Evolutionary conservation across 2,329 filamentous ascomycete genomes (phyloP).

Genomic region (Cladorrhinum sp.): DNA sequence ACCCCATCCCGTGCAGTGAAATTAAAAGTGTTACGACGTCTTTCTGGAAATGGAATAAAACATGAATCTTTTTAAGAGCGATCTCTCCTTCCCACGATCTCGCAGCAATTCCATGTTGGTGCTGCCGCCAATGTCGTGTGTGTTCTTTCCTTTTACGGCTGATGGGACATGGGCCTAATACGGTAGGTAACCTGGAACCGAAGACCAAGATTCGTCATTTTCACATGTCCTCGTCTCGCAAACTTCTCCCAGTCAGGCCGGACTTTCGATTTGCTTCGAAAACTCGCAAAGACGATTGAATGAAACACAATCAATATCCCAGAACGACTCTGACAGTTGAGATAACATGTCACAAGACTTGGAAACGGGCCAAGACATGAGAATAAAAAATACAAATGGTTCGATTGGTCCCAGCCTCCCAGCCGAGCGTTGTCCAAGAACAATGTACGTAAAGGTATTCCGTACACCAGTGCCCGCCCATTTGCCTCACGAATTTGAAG

Average conservation of each 20-base stretch:
- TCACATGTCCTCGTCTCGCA: not conserved
- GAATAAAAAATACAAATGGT: not conserved
- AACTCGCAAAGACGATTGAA: not conserved
- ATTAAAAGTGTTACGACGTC: not conserved
- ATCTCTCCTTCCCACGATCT: not conserved
- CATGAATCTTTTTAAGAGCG: not conserved
- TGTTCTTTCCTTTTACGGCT: not conserved
- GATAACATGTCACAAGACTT: not conserved
- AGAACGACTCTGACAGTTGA: not conserved
- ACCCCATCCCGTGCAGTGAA: not conserved
- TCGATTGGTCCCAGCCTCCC: not conserved
- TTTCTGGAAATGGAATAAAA: not conserved
- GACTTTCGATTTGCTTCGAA: not conserved
- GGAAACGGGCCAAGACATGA: not conserved
- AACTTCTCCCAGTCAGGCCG: not conserved
- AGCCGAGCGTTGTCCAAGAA: not conserved
- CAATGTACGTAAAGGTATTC: not conserved
- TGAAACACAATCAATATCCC: too few relatives aligned
- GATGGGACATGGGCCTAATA: not conserved
- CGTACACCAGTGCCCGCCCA: not conserved
- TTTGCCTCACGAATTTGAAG: not conserved
- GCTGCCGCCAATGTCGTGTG: not conserved
- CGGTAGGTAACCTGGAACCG: not conserved
- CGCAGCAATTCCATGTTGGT: not conserved
- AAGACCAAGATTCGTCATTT: not conserved